These are phyloP conservation scores for Nakataea oryzae DNA, from an alignment of 2,329 filamentous ascomycete species.

Conservation along the genomic window DNA sequence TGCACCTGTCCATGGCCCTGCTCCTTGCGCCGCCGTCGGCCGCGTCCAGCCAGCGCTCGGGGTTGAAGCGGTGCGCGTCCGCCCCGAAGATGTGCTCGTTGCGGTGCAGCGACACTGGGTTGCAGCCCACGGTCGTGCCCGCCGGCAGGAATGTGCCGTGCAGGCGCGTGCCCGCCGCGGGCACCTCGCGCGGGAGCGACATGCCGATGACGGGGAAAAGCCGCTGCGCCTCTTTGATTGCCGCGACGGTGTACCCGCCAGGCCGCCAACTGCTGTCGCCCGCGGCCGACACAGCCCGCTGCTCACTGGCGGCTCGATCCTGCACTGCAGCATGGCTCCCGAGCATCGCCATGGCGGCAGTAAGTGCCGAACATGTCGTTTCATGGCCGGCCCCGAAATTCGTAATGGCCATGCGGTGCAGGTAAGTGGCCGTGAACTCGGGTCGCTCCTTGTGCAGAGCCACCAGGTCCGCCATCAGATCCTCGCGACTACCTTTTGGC, in stretches of 20 bases:
- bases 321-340: constrained; percentile 25
- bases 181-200: constrained; percentile 36
- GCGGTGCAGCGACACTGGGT: constrained; percentile 37
- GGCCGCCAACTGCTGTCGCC: constrained; percentile 14
- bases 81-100: constrained; percentile 37
- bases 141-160: constrained; percentile 29
- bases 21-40: constrained; percentile 10
- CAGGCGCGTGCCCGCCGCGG: constrained; percentile 22
- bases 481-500: constrained; percentile 20
- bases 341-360: constrained; percentile 35
- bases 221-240: constrained; percentile 39
- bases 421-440: constrained; percentile 34
- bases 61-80: constrained; percentile 30
- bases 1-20: constrained; percentile 34
- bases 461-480: constrained; percentile 36
- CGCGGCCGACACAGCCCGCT: constrained; percentile 3
- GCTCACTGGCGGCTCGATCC: constrained; percentile 12
- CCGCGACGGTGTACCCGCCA: constrained; percentile 28
- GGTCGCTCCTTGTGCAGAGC: constrained; percentile 31
- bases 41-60: constrained; percentile 34
- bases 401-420: constrained; percentile 40
- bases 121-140: constrained; percentile 39
- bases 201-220: constrained; percentile 41
- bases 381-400: constrained; percentile 47
- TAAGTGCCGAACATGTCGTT: constrained; percentile 41